Conservation (phyloP, 1,139 yeast species). For the Geotrichum europaeum region DNA sequence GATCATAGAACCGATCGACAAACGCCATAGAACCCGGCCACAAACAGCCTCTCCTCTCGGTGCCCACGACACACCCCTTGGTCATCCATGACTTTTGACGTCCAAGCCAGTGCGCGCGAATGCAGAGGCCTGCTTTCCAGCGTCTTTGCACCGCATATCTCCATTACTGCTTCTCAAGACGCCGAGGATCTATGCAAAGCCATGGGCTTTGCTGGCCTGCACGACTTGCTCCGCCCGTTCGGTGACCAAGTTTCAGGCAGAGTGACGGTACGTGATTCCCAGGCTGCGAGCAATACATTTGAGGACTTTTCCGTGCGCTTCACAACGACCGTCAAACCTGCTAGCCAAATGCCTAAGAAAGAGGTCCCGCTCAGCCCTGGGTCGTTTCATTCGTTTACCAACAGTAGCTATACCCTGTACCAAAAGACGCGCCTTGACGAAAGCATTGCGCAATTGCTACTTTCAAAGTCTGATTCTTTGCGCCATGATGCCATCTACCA, state of each 20-base stretch:
- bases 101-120: background rate
- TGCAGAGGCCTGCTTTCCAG: background rate
- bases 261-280: constrained; percentile 41
- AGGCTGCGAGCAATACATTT: constrained; percentile 27
- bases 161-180: constrained; percentile 48
- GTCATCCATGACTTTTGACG: background rate
- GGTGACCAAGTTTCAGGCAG: constrained; percentile 39
- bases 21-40: background rate
- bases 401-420: background rate
- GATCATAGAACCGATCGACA: background rate
- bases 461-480: background rate
- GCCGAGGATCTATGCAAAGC: constrained; percentile 46
- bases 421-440: constrained; percentile 5
- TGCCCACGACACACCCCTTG: background rate
- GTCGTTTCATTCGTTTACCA: background rate
- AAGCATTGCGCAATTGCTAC: background rate
- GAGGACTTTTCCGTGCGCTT: constrained; percentile 34
- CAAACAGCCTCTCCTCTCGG: background rate
- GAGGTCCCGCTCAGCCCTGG: background rate
- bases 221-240: constrained; percentile 39
- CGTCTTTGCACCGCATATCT: constrained; percentile 52
- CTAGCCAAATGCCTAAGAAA: constrained; percentile 1
- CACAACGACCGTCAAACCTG: constrained; percentile 12
- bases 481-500: constrained; percentile 42
- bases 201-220: constrained; percentile 35